Percentiles rank a stretch among this genome's conserved stretches.
phyloP scores from a whole-genome alignment of 306 rosid genomes.

The Quercus cerris region DNA sequence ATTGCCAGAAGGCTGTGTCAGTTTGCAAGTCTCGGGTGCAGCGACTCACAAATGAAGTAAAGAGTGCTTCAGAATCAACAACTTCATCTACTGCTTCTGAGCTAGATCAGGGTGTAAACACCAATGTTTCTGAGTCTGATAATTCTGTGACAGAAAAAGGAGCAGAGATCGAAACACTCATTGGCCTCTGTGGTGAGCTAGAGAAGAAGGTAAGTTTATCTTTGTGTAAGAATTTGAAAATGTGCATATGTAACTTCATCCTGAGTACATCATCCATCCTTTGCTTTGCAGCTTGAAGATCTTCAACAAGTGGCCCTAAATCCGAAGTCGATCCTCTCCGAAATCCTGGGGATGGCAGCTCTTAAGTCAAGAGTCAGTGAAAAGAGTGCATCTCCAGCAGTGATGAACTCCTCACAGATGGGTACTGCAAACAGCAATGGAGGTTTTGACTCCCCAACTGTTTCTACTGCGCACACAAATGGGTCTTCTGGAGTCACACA shows the following conservation, averaged over 20 bases:
- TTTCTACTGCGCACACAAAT: constrained; percentile 76
- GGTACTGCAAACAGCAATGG: constrained; percentile 55
- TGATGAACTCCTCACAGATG: constrained; percentile 53
- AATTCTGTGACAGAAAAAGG: constrained; percentile 48
- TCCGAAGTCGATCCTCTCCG: constrained; percentile 75
- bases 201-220: constrained; percentile 71
- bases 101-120: constrained; percentile 34
- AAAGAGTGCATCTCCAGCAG: constrained; percentile 43
- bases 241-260: constrained; percentile 2
- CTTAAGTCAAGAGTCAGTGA: constrained; percentile 41
- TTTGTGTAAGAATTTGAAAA: neutral
- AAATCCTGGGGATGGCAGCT: constrained; percentile 66
- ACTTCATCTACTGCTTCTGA: constrained; percentile 39
- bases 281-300: constrained; percentile 87
- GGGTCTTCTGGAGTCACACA: constrained; percentile 81
- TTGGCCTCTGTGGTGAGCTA: constrained; percentile 74
- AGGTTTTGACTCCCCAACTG: constrained; percentile 79
- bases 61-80: constrained; percentile 40
- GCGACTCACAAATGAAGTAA: constrained; percentile 64
- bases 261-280: neutral
- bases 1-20: constrained; percentile 74
- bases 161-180: constrained; percentile 78
- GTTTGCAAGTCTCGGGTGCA: constrained; percentile 68
- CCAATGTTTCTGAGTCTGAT: constrained; percentile 31
- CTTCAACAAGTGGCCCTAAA: constrained; percentile 68